Base-by-base conservation (phyloP, 2,329 filamentous ascomycete genomes). In the Cladosporium colombiae region DNA sequence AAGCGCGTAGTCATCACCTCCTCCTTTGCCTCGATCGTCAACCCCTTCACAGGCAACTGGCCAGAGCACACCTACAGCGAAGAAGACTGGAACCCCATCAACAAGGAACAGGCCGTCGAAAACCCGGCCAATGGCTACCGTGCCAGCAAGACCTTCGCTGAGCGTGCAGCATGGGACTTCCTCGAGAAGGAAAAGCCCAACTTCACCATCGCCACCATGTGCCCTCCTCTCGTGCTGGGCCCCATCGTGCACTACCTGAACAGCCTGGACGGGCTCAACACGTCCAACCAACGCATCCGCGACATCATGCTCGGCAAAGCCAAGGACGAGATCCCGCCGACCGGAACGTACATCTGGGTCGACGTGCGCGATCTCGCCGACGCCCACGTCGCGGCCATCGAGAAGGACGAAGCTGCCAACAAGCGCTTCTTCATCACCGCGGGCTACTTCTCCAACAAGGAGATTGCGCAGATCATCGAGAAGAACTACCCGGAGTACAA, bases 1-100 rank as follows among this genome's bases (percentile, higher is more conserved):
- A 91, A 89, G 79, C 85, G 89, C 67, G 89, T 96, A 16, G 88
- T 90, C 53, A 84, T 91, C 68, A 90, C 88, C 0, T 89, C 87
- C 3, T 90, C 87, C 1, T 91, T 90, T 70, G 88, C 88, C n/a
- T 81, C 87, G 0, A 88, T 91, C 21, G 71, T 89, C 58, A 81
- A 89, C 69, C 67, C 79, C 0, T 82, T 79, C 73, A 86, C 88
- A 69, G 85, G 84, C 27, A 75, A 75, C 66, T 77, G 77, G 70
- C 78, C 80, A 2, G 80, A 77, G 5, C 80, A 85, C 69, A 81
- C 76, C 2, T 87, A 87, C 73, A 82, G 80, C 0, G 84, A 83
- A 64, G 74, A 77, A 1, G 84, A 87, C 70, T 88, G 85, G 85
- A 86, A 86, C 69, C 84, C 84, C 0, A 78, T 86, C 23, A 86